Conservation (phyloP, 352 stramenopile species). For the Pythium monospermum region DNA sequence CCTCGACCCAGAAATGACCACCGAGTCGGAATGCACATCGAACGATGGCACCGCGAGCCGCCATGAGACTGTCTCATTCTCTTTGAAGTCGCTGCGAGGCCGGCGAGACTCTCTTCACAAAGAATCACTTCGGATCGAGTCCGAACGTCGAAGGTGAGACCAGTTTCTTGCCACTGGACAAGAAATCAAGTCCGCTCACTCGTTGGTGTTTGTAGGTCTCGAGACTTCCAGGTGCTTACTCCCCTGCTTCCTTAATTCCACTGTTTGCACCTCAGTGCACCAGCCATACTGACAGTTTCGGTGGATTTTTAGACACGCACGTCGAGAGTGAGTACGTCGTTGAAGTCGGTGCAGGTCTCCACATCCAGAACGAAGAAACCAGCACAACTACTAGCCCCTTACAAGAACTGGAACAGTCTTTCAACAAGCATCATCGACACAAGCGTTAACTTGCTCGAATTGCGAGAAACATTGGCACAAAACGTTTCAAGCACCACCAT, state of each 20-base stretch:
- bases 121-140: neutral
- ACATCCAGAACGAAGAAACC: too few relatives aligned
- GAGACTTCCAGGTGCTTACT: neutral
- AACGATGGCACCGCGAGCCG: too few relatives aligned
- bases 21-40: too few relatives aligned
- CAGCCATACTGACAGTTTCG: too few relatives aligned
- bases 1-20: too few relatives aligned
- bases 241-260: too few relatives aligned
- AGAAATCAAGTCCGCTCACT: too few relatives aligned
- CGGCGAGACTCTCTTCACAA: neutral
- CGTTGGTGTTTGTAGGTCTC: neutral
- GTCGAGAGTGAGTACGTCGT: too few relatives aligned
- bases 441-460: neutral
- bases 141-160: neutral
- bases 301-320: neutral
- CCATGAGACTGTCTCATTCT: neutral
- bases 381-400: too few relatives aligned
- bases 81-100: neutral
- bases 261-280: too few relatives aligned
- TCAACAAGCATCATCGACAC: constrained; percentile 10
- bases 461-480: neutral
- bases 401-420: constrained; percentile 3
- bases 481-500: neutral
- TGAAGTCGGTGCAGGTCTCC: too few relatives aligned
- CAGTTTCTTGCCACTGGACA: too few relatives aligned